These are phyloP conservation scores for Aspergillus fumigatiaffinis DNA, from an alignment of 2,329 filamentous ascomycete genomes.

Conservation along the genomic window DNA sequence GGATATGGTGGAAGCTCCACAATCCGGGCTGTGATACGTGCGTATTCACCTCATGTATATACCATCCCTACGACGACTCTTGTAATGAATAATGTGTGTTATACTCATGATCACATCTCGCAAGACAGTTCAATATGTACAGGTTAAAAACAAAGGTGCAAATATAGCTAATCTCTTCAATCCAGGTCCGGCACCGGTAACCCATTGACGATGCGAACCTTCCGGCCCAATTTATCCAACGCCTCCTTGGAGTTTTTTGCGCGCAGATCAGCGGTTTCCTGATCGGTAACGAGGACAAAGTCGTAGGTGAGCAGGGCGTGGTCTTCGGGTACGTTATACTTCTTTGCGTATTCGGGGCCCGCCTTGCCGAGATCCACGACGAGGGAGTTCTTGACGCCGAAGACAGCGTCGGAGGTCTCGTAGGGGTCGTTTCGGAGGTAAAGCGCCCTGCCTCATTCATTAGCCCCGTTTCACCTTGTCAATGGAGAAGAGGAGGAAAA, in stretches of 20 bases:
- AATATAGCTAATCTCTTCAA: constrained; percentile 22
- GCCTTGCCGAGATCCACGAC: constrained; percentile 61
- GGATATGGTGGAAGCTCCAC: constrained; percentile 25
- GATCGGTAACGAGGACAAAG: constrained; percentile 71
- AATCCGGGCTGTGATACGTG: constrained; percentile 4
- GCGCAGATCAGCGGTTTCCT: constrained; percentile 64
- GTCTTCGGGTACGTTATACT: constrained; percentile 63
- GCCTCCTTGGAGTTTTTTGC: constrained; percentile 65
- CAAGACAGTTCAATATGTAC: constrained; percentile 2
- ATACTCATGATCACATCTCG: constrained; percentile 7
- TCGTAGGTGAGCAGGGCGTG: constrained; percentile 65
- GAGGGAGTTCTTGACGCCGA: constrained; percentile 78
- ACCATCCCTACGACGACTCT: background rate
- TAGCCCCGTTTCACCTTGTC: background rate
- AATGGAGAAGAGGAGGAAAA: background rate
- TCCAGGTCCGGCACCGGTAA: constrained; percentile 70
- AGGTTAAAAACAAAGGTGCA: constrained; percentile 8
- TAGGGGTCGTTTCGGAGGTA: constrained; percentile 77
- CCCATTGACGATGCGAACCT: constrained; percentile 71
- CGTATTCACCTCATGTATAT: background rate
- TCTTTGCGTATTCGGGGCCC: constrained; percentile 50
- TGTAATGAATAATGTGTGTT: background rate
- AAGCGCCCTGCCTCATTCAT: constrained; percentile 54
- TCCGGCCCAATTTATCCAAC: constrained; percentile 61
- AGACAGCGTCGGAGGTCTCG: constrained; percentile 79